Base-by-base conservation (phyloP, 2,329 filamentous ascomycete genomes). In the Bipolaris zeicola region DNA sequence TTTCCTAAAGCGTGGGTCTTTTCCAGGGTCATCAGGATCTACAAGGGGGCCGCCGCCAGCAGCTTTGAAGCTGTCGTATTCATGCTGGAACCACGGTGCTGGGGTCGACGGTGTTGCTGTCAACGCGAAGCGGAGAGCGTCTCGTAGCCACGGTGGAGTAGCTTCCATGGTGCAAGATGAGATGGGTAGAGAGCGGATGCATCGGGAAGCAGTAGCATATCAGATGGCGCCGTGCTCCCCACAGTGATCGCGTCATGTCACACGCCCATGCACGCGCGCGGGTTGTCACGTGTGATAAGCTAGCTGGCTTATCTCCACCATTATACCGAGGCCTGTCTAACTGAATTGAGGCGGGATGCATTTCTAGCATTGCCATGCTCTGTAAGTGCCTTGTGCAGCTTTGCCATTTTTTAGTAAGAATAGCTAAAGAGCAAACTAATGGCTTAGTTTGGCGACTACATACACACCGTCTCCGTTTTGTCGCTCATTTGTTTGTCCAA, bases 401-500 rank as follows among this genome's bases (percentile, higher is more conserved):
- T 49, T 41, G 8, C 28, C 42, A 45, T 45, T 5, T 20, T n/a
- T n/a, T 14, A 22, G 20, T 7, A 11, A 6, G 8, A 20, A 45
- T 14, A 20, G 26, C 42, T 45, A 5, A 8, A 33, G 10, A 45
- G n/a, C 16, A 45, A 11, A 45, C 26, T 16, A 6, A 28, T 31
- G n/a, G 11, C 16, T 44, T 44, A 1, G 11, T n/a, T 10, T 44
- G 4, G 24, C 14, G 26, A 8, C 41, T 44, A 5, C 14, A 28
- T 44, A 2, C 16, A 44, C 26, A 24, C 13, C 42, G 14, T 45
- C 5, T 5, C 26, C 42, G 8, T 26, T 5, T n/a, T 39, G 3
- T 11, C 13, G 24, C 42, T 50, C 84, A 96, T 74, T 91, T 87
- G 76, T 97, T 83, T 60, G 84, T 87, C 94, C 95, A 99, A 76